Evolutionary conservation across 2,329 filamentous ascomycete species (phyloP), one percentile per base, ranked within the genome.

Genomic region (Coniella vitis): DNA sequence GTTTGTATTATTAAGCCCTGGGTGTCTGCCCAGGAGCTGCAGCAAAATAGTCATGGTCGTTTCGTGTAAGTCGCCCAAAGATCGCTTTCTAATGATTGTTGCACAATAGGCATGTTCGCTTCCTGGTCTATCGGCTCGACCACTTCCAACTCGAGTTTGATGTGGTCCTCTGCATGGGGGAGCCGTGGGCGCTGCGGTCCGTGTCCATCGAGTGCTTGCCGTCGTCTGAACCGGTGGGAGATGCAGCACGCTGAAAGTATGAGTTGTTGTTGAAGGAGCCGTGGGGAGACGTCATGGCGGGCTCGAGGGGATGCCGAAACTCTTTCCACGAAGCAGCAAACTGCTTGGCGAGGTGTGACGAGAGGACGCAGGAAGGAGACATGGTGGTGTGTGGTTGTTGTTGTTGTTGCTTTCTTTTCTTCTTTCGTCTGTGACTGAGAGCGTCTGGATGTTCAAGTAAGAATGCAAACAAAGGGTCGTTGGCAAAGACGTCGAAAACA

Each of bases 311-410:
- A 55, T 73, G 69, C 55, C 69, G 70, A 39, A 70, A 64, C 59
- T 78, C 73, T 54, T 70, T 70, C 74, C 76, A 80, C n/a, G 77
- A 79, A 45, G 73, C 68, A 67, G 72, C 76, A 65, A 81, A 75
- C 58, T 79, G 70, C 64, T 76, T 78, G 74, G 75, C 77, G 63
- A 81, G 66, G 58, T 81, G 77, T 57, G 76, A 75, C 14, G 76
- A 78, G 71, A 81, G 79, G 55, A 77, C 79, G 66, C 80, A 77
- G 34, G 77, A 79, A 44, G 75, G 76, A 48, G 75, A 71, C 77
- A 81, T 81, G 36, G 55, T 67, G 54, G 36, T 38, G 36, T 38
- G 34, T 47, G 36, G 21, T 37, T 17, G 12, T 38, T 32, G 12
- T 17, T 16, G 37, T 38, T 8, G 29, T 32, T 39, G 38, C 25